These are phyloP conservation scores for Lipomyces lipofer DNA, from an alignment of 805 yeast species.

Conservation along the genomic window DNA sequence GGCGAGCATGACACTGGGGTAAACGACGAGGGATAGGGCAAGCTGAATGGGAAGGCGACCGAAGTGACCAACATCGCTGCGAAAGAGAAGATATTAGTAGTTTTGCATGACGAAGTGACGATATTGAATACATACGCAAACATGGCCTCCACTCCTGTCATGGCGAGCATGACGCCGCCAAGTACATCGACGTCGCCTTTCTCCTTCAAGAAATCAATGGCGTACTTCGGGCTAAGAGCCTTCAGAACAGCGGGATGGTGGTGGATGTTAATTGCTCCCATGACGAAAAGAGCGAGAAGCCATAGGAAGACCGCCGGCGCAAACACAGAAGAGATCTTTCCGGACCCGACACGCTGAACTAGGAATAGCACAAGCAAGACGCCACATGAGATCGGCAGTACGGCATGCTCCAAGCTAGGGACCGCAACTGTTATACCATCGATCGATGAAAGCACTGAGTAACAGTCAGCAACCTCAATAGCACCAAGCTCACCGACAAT, in stretches of 20 bases:
- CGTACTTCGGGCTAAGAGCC: constrained; percentile 55
- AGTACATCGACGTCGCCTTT: constrained; percentile 43
- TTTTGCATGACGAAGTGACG: background rate
- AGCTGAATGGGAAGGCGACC: constrained; percentile 53
- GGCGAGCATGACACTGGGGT: constrained; percentile 52
- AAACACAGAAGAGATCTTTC: constrained; percentile 49
- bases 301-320: constrained; percentile 58
- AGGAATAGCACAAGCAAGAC: constrained; percentile 49
- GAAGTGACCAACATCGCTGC: constrained; percentile 54
- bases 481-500: too few relatives aligned
- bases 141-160: constrained; percentile 65
- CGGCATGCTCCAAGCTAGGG: constrained; percentile 47
- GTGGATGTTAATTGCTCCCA: constrained; percentile 51
- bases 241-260: constrained; percentile 48
- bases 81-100: background rate
- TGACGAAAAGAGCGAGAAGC: constrained; percentile 48
- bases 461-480: too few relatives aligned
- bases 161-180: constrained; percentile 53
- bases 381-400: constrained; percentile 51
- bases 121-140: constrained; percentile 45
- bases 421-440: constrained; percentile 57
- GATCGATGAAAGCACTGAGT: constrained; percentile 52
- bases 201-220: constrained; percentile 46
- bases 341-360: constrained; percentile 53
- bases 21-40: constrained; percentile 50